phyloP scores from a whole-genome alignment of 164 flowering plant species.

The Dillenia turbinata region DNA sequence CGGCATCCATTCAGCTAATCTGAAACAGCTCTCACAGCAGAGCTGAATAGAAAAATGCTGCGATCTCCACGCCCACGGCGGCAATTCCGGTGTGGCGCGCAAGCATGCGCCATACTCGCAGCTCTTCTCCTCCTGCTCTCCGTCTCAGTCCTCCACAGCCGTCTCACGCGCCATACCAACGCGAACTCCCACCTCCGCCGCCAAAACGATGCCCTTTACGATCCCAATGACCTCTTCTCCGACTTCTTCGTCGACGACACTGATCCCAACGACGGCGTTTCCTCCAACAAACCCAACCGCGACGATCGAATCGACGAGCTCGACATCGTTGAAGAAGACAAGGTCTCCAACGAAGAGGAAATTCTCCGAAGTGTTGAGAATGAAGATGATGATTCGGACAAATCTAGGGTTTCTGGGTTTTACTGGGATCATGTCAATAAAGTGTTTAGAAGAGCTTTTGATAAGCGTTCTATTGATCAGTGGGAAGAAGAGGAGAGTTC shows the following conservation, averaged over 20 bases:
- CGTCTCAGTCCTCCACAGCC: constrained; percentile 71
- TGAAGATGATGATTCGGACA: constrained; percentile 19
- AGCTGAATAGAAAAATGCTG: constrained; percentile 14
- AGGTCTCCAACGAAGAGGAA: constrained; percentile 25
- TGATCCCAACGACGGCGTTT: constrained; percentile 18
- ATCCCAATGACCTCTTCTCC: constrained; percentile 4
- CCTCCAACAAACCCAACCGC: constrained; percentile 9
- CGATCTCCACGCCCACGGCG: constrained; percentile 44
- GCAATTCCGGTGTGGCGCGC: constrained; percentile 63
- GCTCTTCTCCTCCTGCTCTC: constrained; percentile 90
- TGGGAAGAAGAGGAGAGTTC: constrained; percentile 54
- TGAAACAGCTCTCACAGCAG: neutral
- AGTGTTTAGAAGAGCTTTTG: constrained; percentile 46
- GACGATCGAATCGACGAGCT: constrained; percentile 81
- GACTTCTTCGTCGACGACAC: constrained; percentile 23
- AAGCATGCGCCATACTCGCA: constrained; percentile 62
- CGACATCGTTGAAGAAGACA: constrained; percentile 40
- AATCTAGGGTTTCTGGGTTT: constrained; percentile 30
- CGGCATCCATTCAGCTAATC: too few relatives aligned
- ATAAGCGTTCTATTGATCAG: constrained; percentile 41
- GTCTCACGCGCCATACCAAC: constrained; percentile 33
- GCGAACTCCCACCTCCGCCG: constrained; percentile 6
- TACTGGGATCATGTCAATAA: constrained; percentile 66
- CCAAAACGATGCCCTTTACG: too few relatives aligned
- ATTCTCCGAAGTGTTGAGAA: constrained; percentile 27